Conservation (phyloP, 305 asterid species). For the Solanum hybrid region DNA sequence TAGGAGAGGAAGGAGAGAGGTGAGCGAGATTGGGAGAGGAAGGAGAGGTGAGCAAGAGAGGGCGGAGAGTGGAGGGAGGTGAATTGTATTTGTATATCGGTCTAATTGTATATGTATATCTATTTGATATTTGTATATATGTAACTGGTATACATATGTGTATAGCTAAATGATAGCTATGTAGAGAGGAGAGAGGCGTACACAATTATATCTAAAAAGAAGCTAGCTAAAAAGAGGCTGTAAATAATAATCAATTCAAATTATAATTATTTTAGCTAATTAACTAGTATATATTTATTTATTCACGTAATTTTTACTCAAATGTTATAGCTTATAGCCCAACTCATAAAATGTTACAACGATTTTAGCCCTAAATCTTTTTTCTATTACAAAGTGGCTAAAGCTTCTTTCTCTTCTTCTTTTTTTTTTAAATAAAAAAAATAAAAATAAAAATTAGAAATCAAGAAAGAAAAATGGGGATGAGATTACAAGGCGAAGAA, state of each 20-base stretch:
- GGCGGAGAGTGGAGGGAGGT: accelerated
- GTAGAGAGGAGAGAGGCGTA: background rate
- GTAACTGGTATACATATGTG: no score
- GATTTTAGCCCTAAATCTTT: background rate
- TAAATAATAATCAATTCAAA: no score
- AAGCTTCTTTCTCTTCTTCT: background rate
- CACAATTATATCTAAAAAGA: no score
- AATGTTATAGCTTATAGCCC: background rate
- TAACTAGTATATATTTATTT: no score
- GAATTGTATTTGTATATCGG: background rate
- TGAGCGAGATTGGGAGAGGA: background rate
- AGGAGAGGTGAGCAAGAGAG: background rate
- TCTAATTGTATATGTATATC: background rate
- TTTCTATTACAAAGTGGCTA: background rate
- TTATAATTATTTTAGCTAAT: no score
- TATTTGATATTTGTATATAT: no score
- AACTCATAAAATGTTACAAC: background rate
- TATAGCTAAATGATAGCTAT: no score
- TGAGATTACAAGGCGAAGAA: background rate
- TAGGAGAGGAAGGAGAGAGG: background rate
- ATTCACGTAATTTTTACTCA: background rate
- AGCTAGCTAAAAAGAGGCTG: no score
- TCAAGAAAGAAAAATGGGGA: background rate
- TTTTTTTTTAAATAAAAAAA: no score
- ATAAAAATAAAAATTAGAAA: no score